These are phyloP conservation scores for Xylariomycetidae sp. DNA, from an alignment of 2,329 filamentous ascomycete species.

Conservation along the genomic window DNA sequence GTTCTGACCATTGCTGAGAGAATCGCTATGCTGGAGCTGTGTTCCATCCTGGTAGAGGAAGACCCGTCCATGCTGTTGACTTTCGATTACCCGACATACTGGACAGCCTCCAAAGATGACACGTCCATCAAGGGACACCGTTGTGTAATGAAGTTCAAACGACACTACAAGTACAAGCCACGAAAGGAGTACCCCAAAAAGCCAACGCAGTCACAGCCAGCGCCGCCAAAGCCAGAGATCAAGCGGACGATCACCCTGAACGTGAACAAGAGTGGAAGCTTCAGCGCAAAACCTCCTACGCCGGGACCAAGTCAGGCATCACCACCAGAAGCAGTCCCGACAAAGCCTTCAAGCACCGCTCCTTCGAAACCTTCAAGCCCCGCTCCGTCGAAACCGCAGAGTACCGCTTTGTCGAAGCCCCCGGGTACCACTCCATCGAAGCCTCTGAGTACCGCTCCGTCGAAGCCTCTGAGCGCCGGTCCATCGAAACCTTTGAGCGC, in stretches of 20 bases:
- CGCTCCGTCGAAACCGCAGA: slow-evolving; percentile 6
- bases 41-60: slow-evolving; percentile 43
- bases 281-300: slow-evolving; percentile 14
- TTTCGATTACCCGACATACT: slow-evolving; percentile 41
- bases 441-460: neutral
- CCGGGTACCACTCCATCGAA: slow-evolving; percentile 1
- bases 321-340: neutral
- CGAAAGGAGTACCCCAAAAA: slow-evolving; percentile 18
- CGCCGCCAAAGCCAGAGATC: slow-evolving; percentile 19
- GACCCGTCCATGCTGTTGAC: slow-evolving; percentile 39
- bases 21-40: slow-evolving; percentile 44
- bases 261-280: slow-evolving; percentile 21
- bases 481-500: no score
- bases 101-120: slow-evolving; percentile 30
- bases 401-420: slow-evolving; percentile 6
- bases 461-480: no score
- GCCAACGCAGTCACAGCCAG: slow-evolving; percentile 2
- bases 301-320: slow-evolving; percentile 8
- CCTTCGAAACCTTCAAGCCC: slow-evolving; percentile 5
- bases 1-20: slow-evolving; percentile 42
- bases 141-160: slow-evolving; percentile 19
- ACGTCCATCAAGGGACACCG: slow-evolving; percentile 18
- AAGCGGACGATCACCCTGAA: slow-evolving; percentile 29
- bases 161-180: slow-evolving; percentile 20
- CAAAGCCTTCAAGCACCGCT: slow-evolving; percentile 7